These are phyloP conservation scores for Theileria annulata DNA, from an alignment of 169 alveolate species.

Conservation along the genomic window DNA sequence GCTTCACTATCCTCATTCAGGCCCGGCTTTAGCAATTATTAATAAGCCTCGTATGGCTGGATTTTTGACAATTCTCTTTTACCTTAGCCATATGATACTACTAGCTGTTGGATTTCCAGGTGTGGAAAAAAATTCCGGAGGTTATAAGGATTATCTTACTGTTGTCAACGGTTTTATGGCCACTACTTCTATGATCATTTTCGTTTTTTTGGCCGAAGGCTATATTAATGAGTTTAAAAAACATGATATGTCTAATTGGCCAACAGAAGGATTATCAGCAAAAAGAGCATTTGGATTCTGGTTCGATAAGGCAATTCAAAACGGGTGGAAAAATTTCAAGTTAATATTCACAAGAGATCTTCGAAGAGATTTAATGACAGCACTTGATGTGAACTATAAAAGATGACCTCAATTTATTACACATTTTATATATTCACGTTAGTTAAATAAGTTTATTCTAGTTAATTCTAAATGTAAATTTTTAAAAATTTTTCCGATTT, in stretches of 20 bases:
- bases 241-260: constrained; percentile 24
- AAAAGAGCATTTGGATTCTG: constrained; percentile 9
- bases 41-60: constrained; percentile 13
- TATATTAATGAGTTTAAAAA: neutral
- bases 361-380: neutral
- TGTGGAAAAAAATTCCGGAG: neutral
- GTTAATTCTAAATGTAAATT: neutral
- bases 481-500: too few species aligned
- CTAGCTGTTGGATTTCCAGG: constrained; percentile 18
- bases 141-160: neutral
- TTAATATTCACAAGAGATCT: neutral
- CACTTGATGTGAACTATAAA: neutral
- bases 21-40: neutral
- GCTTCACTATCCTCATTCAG: constrained; percentile 18
- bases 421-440: neutral
- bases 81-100: neutral
- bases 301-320: constrained; percentile 11
- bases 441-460: neutral
- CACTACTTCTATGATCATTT: neutral
- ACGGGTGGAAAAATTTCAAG: neutral
- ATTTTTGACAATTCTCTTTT: neutral
- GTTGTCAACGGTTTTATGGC: neutral
- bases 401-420: neutral
- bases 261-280: constrained; percentile 8
- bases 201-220: constrained; percentile 2